Evolutionary conservation across 495 filamentous ascomycete genomes (phyloP), one percentile per base, ranked within the genome.

Genomic region (Aspergillus steynii): DNA sequence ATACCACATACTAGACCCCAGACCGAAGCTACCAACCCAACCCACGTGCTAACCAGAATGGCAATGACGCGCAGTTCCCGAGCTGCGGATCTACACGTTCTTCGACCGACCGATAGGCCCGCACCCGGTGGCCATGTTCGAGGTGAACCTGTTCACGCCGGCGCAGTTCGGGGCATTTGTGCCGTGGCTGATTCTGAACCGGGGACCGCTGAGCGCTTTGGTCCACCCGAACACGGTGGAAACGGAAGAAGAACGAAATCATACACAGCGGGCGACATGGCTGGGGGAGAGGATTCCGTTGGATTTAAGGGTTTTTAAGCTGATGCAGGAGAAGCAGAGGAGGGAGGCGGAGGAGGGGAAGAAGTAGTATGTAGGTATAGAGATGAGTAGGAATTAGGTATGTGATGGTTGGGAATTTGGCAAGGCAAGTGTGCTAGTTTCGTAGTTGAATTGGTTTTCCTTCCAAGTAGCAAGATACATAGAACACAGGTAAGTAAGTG

Each of bases 161-260:
- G 85, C 86, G 5, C 90, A 97, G 71, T 95, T 96, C 65, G 92
- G 92, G 3, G 93, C 92, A 0, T 94, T 96, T 64, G 71, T 96
- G 26, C 80, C 88, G 0, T 97, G 93, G 93, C 77, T 97, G 49
- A 82, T 91, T 29, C 86, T 96, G 58, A 86, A 93, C 68, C 83
- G 93, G 1, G 93, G 93, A 0, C 92, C 92, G 31, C 71, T 97
- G 57, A 91, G 87, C 52, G 93, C 75, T 2, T 74, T 97, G 57
- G 68, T 96, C 5, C 93, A 97, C 70, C 91, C 93, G 0, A 96
- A 96, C 68, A 93, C 90, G 0, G 71, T 69, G 3, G 77, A 79
- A 4, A 29, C 56, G 14, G 79, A 86, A 52, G 87, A 86, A 29
- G 73, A 84, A 64, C 67, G 83, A 28, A 86, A 90, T 71, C 91